Percentiles rank a stretch among this genome's conserved stretches.
Conservation (phyloP, 768 basidiomycete genomes). For the Cystofilobasidium ferigula region DNA sequence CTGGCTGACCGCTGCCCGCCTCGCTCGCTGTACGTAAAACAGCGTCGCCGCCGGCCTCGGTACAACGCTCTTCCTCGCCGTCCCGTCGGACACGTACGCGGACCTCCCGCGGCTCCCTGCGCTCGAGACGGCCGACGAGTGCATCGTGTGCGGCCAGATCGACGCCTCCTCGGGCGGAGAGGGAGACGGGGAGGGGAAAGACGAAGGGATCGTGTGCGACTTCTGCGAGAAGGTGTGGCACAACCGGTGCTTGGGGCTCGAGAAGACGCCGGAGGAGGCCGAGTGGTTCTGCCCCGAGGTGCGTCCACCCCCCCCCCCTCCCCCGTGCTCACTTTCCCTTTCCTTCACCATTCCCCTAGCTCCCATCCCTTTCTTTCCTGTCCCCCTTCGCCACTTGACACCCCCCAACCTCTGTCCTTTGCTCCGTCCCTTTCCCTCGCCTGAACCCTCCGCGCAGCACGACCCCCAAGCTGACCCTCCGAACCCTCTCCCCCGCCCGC, state of each 20-base stretch:
- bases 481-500: background rate
- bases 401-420: background rate
- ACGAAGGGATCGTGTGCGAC: background rate
- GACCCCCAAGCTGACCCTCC: no score
- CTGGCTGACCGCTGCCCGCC: background rate
- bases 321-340: no score
- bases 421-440: background rate
- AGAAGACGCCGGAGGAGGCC: background rate
- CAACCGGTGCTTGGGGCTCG: background rate
- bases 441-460: no score
- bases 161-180: no score
- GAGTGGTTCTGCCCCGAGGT: slow-evolving; percentile 8
- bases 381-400: background rate
- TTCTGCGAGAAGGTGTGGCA: background rate
- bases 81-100: slow-evolving; percentile 16
- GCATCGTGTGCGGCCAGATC: background rate
- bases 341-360: no score
- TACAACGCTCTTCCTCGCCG: slow-evolving; percentile 14
- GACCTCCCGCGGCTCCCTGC: slow-evolving; percentile 14
- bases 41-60: slow-evolving; percentile 15
- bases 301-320: background rate
- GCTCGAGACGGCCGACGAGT: slow-evolving; percentile 7
- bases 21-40: no score
- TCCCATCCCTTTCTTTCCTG: no score
- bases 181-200: no score